Evolutionary conservation across 75 land plant genomes (phyloP).

Genomic region (Larix kaempferi): DNA sequence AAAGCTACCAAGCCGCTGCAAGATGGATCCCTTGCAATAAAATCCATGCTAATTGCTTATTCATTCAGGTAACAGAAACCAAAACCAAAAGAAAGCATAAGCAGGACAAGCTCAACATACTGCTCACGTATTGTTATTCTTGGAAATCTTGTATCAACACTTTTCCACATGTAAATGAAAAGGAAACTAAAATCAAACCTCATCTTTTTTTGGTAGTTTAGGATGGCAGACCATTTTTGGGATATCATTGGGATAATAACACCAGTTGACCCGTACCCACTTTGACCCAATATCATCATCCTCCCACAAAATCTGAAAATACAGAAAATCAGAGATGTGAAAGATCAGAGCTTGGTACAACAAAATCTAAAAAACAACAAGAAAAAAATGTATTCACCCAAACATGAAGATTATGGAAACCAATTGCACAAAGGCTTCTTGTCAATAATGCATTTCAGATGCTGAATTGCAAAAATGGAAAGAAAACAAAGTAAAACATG

Average conservation of each 20-base stretch:
- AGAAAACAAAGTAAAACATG: too few species aligned
- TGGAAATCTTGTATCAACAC: not conserved
- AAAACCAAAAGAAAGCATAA: too few species aligned
- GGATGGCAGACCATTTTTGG: slow-evolving; percentile 50
- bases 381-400: not conserved
- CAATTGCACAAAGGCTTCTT: not conserved
- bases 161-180: not conserved
- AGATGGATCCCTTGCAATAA: too few species aligned
- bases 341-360: not conserved
- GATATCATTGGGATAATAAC: slow-evolving; percentile 66
- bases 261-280: slow-evolving; percentile 56
- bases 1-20: too few species aligned
- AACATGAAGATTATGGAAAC: not conserved
- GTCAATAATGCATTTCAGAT: too few species aligned
- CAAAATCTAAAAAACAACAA: not conserved
- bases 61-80: too few species aligned
- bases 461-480: too few species aligned
- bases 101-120: not conserved
- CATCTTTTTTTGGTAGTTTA: slow-evolving; percentile 42
- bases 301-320: slow-evolving; percentile 69
- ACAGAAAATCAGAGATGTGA: not conserved
- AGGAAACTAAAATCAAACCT: slow-evolving; percentile 33
- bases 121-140: not conserved
- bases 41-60: too few species aligned
- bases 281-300: slow-evolving; percentile 45